Conservation (phyloP, 2,329 filamentous ascomycete species). For the Helotiales sp. region DNA sequence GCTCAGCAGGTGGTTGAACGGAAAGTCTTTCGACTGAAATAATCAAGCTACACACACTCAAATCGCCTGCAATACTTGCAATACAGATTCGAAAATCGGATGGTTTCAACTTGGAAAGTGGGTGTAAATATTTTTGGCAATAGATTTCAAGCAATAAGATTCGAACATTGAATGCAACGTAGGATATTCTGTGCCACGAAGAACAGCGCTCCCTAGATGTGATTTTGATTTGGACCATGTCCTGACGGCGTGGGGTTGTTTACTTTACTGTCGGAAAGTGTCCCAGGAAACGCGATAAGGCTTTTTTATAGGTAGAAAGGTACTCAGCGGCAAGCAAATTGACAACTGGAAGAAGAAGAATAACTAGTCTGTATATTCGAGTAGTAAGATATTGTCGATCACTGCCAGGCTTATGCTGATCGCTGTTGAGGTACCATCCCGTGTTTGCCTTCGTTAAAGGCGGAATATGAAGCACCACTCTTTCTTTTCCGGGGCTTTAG, state of each 20-base stretch:
- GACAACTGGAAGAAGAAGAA: background rate
- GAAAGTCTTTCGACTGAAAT: constrained; percentile 26
- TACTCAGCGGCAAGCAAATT: background rate
- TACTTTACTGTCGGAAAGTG: background rate
- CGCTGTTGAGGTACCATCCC: background rate
- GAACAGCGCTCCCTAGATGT: too few relatives aligned
- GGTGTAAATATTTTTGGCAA: too few relatives aligned
- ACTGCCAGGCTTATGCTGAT: background rate
- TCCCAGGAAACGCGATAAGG: background rate
- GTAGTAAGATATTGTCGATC: background rate
- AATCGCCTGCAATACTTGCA: too few relatives aligned
- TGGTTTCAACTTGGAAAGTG: too few relatives aligned
- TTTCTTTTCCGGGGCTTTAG: background rate
- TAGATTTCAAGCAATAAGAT: too few relatives aligned
- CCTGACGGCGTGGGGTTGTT: too few relatives aligned
- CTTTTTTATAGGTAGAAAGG: background rate
- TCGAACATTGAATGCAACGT: too few relatives aligned
- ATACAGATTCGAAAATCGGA: too few relatives aligned
- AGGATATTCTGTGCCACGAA: too few relatives aligned
- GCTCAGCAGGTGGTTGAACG: constrained; percentile 32
- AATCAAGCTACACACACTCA: background rate
- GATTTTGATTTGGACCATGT: too few relatives aligned
- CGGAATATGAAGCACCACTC: background rate
- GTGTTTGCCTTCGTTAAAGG: background rate
- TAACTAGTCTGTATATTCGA: background rate